Evolutionary conservation across 2,329 filamentous ascomycete genomes (phyloP).

Genomic region (Penicillium vulpinum): DNA sequence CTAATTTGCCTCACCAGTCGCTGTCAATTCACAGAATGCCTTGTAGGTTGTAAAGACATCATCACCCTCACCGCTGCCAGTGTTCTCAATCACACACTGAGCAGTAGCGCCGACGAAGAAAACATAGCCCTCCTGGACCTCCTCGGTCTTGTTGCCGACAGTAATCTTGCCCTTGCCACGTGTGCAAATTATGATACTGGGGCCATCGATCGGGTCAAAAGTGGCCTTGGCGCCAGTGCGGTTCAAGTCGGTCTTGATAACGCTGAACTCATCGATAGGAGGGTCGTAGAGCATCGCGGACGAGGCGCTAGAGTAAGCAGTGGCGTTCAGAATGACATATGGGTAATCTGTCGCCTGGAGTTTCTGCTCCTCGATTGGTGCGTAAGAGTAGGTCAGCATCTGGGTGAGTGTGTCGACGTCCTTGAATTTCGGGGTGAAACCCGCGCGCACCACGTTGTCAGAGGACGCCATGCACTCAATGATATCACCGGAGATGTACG

Average conservation of each 20-base stretch:
- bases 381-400: conserved; percentile 94
- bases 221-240: conserved; percentile 74
- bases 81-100: conserved; percentile 73
- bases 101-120: conserved; percentile 88
- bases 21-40: conserved; percentile 85
- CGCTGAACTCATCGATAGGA: conserved; percentile 93
- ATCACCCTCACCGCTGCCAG: conserved; percentile 50
- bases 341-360: conserved; percentile 84
- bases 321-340: conserved; percentile 77
- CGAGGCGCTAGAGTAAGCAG: conserved; percentile 76
- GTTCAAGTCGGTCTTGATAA: conserved; percentile 76
- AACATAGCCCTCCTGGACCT: conserved; percentile 71
- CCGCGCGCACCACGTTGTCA: conserved; percentile 97
- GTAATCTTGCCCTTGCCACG: conserved; percentile 77
- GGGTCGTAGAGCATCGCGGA: conserved; percentile 80
- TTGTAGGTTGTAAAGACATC: conserved; percentile 85
- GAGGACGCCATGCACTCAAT: conserved; percentile 99
- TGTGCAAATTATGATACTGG: conserved; percentile 91
- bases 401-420: conserved; percentile 84
- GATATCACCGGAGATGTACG: conserved; percentile 76
- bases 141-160: conserved; percentile 77
- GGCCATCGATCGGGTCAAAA: conserved; percentile 82
- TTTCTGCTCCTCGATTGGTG: conserved; percentile 92
- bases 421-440: conserved; percentile 98
- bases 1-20: conserved; percentile 42